These are phyloP conservation scores for Cyamopsis tetragonoloba DNA, from an alignment of 306 rosid species.

Conservation along the genomic window DNA sequence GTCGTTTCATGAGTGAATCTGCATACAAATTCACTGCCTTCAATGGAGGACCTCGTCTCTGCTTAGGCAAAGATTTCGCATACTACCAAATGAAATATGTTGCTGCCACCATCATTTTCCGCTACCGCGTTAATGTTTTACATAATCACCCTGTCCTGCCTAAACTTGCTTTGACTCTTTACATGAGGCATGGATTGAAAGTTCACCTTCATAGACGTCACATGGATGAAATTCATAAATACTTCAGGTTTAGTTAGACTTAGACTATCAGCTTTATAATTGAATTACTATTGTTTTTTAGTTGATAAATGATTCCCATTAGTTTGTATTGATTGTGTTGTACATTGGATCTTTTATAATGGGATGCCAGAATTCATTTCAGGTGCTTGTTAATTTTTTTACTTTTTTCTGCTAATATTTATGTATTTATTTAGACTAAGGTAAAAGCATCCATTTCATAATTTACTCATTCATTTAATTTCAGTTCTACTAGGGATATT, in stretches of 20 bases:
- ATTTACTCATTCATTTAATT: too few species aligned
- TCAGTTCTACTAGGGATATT: too few species aligned
- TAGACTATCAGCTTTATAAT: too few species aligned
- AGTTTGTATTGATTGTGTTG: too few species aligned
- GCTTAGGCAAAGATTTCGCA: conserved; percentile 91
- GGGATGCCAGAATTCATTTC: too few species aligned
- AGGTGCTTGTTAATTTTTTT: too few species aligned
- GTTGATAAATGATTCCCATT: too few species aligned
- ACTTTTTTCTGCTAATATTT: too few species aligned
- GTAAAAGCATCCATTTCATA: too few species aligned
- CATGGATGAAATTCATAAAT: conserved; percentile 28
- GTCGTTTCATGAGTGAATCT: conserved; percentile 66
- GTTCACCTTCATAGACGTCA: conserved; percentile 46
- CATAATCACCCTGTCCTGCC: conserved; percentile 59
- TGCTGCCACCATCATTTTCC: conserved; percentile 66
- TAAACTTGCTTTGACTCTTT: conserved; percentile 81
- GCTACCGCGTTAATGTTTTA: conserved; percentile 58
- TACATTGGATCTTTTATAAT: too few species aligned
- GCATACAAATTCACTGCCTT: conserved; percentile 88
- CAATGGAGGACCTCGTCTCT: conserved; percentile 91
- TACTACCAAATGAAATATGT: conserved; percentile 86
- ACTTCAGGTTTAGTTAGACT: not conserved
- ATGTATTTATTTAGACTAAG: too few species aligned
- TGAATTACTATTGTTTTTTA: too few species aligned
- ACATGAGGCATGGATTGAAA: conserved; percentile 76